Base-by-base conservation (phyloP, 345 rosid species). In the Populus alba region DNA sequence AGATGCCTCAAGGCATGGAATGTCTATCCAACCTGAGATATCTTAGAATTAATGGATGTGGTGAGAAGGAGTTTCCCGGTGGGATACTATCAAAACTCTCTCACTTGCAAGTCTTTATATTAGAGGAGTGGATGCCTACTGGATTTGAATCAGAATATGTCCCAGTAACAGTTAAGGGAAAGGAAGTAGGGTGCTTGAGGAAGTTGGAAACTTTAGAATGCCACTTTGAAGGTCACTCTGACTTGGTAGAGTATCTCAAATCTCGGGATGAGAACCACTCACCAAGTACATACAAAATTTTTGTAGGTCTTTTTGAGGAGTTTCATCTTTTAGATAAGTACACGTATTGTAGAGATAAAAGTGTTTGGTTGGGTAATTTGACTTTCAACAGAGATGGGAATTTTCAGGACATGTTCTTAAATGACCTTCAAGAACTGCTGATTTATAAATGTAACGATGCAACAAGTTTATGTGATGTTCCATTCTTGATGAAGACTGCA, bases 181-280 rank as follows among this genome's bases (percentile, higher is more conserved):
- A 39, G 31, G 79, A 82, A 25, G 33, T 67, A n/a, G 80, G 27
- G 66, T 12, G 62, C 1, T 61, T 72, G 29, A 25, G 20, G 20
- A 31, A 68, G 77, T 12, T 83, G 75, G 77, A 79, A 17, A 20
- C 1, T 18, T 57, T 72, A 29, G 31, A 33, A 29, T 72, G 65
- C 8, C 45, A 41, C 11, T 41, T 41, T 41, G 45, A 41, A 41
- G 11, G 43, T 6, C 76, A 13, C 0, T 0, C 33, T 12, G 25
- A 6, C 1, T 11, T 15, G 47, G 22, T 0, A 0, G 20, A 3
- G 23, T 31, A 16, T 67, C 33, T 16, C 12, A 31, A 0, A n/a
- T 53, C 13, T 22, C 37, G 8, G 51, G 22, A 71, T 53, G 66
- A 66, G 25, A 16, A 59, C 7, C 22, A 66, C 17, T 0, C 61